Percentiles rank a stretch among this genome's conserved stretches.
Conservation (phyloP, 192 early-diverging fungal species). For the Podila epigama region DNA sequence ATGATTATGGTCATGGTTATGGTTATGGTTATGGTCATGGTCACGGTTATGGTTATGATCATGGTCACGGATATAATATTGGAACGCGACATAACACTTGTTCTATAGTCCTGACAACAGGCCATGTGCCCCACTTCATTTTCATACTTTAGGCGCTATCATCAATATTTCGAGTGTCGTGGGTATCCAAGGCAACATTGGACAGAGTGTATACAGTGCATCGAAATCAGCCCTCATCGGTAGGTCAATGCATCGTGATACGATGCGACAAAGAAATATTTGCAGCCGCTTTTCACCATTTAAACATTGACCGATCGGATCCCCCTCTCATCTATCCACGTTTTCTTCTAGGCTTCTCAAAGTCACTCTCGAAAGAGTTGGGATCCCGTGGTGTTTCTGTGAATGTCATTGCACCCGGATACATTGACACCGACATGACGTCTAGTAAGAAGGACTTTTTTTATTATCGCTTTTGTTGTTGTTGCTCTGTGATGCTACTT, state of each 20-base stretch:
- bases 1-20: no score
- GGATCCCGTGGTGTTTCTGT: constrained; percentile 75
- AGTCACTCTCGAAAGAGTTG: constrained; percentile 82
- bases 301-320: no score
- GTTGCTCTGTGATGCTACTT: neutral
- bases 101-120: no score
- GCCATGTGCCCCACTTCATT: constrained; percentile 9
- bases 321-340: no score
- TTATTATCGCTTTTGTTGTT: neutral
- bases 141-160: constrained; percentile 61
- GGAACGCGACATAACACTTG: no score
- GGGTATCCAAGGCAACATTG: constrained; percentile 75
- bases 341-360: constrained; percentile 71
- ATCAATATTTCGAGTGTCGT: constrained; percentile 88
- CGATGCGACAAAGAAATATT: no score
- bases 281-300: no score
- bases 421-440: constrained; percentile 85
- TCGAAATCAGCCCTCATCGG: constrained; percentile 87
- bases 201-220: constrained; percentile 81
- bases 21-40: no score
- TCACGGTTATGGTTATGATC: no score
- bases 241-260: constrained; percentile 36
- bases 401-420: constrained; percentile 89
- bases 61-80: no score
- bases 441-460: constrained; percentile 47